A percentile compares a stretch with the other conserved stretches of the same genome.
Evolutionary conservation across 371 early-diverging fungal genomes (phyloP).

Genomic region (Furculomyces boomerangus): DNA sequence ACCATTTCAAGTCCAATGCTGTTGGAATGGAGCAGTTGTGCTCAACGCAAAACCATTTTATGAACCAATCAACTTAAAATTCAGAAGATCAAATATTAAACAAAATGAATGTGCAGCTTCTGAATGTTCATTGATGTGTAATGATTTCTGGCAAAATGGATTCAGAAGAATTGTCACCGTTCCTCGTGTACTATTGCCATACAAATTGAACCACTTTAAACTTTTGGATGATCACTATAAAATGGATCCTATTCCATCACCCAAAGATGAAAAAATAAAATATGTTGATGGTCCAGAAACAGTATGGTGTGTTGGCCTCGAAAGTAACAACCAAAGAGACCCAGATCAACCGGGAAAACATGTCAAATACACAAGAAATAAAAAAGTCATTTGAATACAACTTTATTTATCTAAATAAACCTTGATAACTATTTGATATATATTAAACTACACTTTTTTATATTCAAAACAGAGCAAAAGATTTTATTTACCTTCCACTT

Average conservation of each 20-base stretch:
- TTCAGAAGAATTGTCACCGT: slow-evolving; percentile 17
- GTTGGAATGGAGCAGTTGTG: slow-evolving; percentile 31
- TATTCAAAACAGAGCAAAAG: not conserved
- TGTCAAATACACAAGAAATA: not conserved
- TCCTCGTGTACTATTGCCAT: slow-evolving; percentile 24
- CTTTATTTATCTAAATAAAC: no score
- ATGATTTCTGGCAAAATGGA: slow-evolving; percentile 23
- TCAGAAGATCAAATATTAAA: slow-evolving; percentile 12
- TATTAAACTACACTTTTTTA: no score
- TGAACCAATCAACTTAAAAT: slow-evolving; percentile 5
- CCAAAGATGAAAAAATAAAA: not conserved
- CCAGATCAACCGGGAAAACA: not conserved
- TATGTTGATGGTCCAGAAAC: not conserved
- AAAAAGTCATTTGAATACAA: not conserved
- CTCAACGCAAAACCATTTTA: slow-evolving; percentile 20
- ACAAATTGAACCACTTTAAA: slow-evolving; percentile 4
- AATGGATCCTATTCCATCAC: not conserved
- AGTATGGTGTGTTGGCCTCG: not conserved
- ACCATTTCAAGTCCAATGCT: slow-evolving; percentile 29
- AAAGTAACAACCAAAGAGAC: not conserved
- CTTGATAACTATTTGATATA: no score
- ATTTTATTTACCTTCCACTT: not conserved
- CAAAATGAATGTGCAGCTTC: slow-evolving; percentile 25
- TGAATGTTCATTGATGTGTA: slow-evolving; percentile 27
- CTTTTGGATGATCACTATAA: not conserved